Evolutionary conservation across 768 basidiomycete species (phyloP).

Genomic region (Ephemerocybe angulata): DNA sequence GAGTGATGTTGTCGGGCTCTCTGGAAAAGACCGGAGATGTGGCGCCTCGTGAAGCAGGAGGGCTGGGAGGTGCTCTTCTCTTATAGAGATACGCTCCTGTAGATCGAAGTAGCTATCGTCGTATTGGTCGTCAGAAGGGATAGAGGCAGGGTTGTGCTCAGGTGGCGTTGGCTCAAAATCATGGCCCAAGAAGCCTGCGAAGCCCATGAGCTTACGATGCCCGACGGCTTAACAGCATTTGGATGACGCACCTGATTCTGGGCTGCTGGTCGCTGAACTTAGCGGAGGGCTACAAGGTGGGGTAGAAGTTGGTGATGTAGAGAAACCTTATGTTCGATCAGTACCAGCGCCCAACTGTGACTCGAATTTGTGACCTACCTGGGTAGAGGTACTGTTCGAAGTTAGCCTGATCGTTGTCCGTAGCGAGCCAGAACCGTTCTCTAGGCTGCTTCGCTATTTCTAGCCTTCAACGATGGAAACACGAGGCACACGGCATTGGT

Average conservation of each 20-base stretch:
- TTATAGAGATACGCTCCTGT: background rate
- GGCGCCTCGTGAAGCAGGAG: background rate
- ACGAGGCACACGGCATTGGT: slow-evolving; percentile 1
- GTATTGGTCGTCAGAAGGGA: background rate
- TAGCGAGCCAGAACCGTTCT: no score
- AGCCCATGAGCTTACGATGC: no score
- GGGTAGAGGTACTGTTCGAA: no score
- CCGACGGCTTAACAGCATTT: no score
- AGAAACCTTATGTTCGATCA: background rate
- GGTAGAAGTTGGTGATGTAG: background rate
- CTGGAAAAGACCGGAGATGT: background rate
- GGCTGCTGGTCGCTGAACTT: background rate
- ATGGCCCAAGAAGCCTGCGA: background rate
- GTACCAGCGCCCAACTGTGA: background rate
- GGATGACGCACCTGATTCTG: background rate
- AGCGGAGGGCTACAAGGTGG: background rate
- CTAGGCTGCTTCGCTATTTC: background rate
- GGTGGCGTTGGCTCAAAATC: background rate
- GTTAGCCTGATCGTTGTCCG: no score
- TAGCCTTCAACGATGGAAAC: background rate
- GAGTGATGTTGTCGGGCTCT: background rate
- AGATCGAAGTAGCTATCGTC: background rate
- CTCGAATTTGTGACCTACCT: background rate
- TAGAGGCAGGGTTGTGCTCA: background rate
- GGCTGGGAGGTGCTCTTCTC: background rate